Conservation (phyloP, 2,329 filamentous ascomycete genomes). For the Arthroderma uncinatum region DNA sequence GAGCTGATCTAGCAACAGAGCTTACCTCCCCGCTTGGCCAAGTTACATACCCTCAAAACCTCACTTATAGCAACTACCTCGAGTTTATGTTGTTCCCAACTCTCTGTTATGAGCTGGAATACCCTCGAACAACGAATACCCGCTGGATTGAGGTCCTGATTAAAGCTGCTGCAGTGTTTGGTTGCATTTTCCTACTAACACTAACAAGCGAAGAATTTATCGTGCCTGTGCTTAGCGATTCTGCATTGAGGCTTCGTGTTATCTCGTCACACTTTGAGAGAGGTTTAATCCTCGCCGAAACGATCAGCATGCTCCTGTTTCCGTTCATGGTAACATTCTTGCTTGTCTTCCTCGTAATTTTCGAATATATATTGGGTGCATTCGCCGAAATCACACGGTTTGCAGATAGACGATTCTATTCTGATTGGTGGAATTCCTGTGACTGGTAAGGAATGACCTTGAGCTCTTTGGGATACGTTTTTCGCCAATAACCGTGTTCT, state of each 20-base stretch:
- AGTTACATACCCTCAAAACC: constrained; percentile 79
- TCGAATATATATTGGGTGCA: constrained; percentile 89
- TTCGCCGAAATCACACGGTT: constrained; percentile 92
- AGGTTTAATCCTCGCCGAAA: constrained; percentile 72
- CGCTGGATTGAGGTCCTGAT: constrained; percentile 71
- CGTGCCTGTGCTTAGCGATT: constrained; percentile 72
- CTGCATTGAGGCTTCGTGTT: constrained; percentile 44
- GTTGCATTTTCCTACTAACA: constrained; percentile 89
- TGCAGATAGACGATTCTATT: constrained; percentile 87
- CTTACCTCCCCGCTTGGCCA: constrained; percentile 82
- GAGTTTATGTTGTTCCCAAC: constrained; percentile 91
- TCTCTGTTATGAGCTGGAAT: constrained; percentile 94
- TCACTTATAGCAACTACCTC: constrained; percentile 68
- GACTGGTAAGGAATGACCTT: constrained; percentile 30
- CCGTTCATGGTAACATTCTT: constrained; percentile 96
- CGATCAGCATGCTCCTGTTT: constrained; percentile 81
- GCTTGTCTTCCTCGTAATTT: constrained; percentile 94
- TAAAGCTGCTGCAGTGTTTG: constrained; percentile 83
- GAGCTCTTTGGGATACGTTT: neutral
- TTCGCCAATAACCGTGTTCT: neutral
- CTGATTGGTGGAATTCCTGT: constrained; percentile 56
- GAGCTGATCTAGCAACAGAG: constrained; percentile 80
- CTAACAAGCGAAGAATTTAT: constrained; percentile 92
- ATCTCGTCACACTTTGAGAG: constrained; percentile 50
- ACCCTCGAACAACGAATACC: constrained; percentile 65